Conservation (phyloP, 257 asterid genomes). For the Ligustrum vulgare region DNA sequence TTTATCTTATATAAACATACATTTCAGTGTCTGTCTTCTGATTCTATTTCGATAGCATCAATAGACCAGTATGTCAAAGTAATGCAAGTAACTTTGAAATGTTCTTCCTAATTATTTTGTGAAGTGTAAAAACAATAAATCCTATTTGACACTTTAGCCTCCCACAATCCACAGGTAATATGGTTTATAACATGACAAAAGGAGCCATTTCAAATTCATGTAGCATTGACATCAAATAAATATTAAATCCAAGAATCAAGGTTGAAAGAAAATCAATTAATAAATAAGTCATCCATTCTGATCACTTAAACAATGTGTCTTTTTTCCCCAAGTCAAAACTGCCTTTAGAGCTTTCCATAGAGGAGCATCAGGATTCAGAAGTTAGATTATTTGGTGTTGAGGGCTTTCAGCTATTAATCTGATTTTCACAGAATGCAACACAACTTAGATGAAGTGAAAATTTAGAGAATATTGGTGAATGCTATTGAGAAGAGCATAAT, state of each 20-base stretch:
- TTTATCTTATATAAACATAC: neutral
- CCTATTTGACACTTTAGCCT: neutral
- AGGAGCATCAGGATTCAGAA: neutral
- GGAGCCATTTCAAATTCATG: neutral
- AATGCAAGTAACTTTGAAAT: neutral
- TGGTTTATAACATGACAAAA: neutral
- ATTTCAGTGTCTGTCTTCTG: neutral
- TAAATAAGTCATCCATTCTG: neutral
- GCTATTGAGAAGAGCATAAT: neutral
- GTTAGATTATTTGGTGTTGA: neutral
- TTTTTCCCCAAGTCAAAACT: neutral
- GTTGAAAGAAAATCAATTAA: neutral
- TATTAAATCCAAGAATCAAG: neutral
- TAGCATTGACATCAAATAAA: neutral
- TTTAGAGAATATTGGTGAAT: conserved; percentile 2
- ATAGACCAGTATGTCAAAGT: neutral
- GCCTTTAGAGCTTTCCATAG: neutral
- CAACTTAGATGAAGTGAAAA: neutral
- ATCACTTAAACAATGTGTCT: neutral
- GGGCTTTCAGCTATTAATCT: neutral
- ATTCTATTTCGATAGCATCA: neutral
- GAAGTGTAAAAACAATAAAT: neutral
- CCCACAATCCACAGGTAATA: neutral
- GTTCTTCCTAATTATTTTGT: neutral
- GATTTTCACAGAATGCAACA: neutral